A percentile compares a stretch with the other conserved stretches of the same genome.
Evolutionary conservation across 345 rosid genomes (phyloP).

Genomic region (Pistacia vera): DNA sequence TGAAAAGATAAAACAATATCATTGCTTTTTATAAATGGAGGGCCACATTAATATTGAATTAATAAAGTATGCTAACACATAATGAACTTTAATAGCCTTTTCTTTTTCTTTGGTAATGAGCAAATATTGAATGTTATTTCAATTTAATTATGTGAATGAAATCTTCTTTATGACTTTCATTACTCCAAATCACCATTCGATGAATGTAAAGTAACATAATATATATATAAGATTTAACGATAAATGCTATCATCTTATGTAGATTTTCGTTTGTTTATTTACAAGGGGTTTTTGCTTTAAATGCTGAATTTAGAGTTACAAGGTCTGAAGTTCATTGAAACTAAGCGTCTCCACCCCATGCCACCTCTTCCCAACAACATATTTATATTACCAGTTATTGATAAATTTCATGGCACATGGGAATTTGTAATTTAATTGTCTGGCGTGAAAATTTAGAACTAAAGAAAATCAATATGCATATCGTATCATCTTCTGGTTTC

Average conservation of each 20-base stretch:
- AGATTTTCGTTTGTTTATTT: neutral
- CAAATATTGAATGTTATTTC: neutral
- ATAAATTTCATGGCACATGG: neutral
- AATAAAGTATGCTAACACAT: neutral
- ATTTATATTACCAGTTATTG: neutral
- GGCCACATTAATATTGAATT: conserved; percentile 11
- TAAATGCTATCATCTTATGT: neutral
- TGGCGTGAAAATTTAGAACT: neutral
- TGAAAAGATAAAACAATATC: neutral
- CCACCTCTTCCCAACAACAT: neutral
- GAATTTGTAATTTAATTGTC: no score
- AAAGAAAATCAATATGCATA: neutral
- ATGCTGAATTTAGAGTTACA: neutral
- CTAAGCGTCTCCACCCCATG: neutral
- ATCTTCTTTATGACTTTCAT: conserved; percentile 3
- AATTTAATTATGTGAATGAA: neutral
- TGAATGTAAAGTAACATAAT: neutral
- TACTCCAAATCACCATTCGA: neutral
- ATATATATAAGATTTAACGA: no score
- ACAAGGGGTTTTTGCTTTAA: neutral
- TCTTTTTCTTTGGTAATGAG: neutral
- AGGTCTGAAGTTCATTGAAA: neutral
- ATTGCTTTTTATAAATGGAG: conserved; percentile 18
- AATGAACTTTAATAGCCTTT: neutral
- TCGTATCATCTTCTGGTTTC: neutral